Percentiles rank a stretch among this genome's conserved stretches.
Evolutionary conservation across 164 flowering plant species (phyloP).

Genomic region (Stephania japonica): DNA sequence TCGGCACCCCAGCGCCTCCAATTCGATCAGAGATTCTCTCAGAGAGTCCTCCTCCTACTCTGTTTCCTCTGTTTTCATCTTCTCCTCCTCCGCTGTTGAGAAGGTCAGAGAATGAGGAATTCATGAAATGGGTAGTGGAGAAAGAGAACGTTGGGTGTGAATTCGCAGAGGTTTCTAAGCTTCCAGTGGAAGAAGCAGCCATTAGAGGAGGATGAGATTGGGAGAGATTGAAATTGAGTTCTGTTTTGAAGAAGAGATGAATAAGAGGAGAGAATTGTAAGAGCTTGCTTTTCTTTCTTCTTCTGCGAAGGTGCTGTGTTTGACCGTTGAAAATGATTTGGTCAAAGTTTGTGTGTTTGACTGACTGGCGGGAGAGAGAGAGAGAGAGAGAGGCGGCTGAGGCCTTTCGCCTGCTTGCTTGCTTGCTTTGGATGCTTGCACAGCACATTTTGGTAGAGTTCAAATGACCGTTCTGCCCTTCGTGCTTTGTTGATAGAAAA

Average conservation of each 20-base stretch:
- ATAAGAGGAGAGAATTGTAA: neutral
- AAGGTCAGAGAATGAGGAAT: slow-evolving; percentile 25
- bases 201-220: neutral
- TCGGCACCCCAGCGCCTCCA: slow-evolving; percentile 34
- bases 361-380: slow-evolving; percentile 34
- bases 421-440: slow-evolving; percentile 6
- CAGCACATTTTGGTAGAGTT: neutral
- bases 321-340: slow-evolving; percentile 52
- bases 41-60: slow-evolving; percentile 21
- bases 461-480: slow-evolving; percentile 2
- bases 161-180: slow-evolving; percentile 18
- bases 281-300: neutral
- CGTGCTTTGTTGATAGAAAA: too few relatives aligned
- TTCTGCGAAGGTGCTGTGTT: slow-evolving; percentile 37
- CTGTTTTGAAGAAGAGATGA: neutral
- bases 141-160: slow-evolving; percentile 16
- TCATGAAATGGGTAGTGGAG: slow-evolving; percentile 28
- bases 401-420: neutral
- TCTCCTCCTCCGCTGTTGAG: slow-evolving; percentile 17
- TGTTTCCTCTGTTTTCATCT: slow-evolving; percentile 1
- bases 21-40: slow-evolving; percentile 19
- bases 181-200: slow-evolving; percentile 28
- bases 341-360: slow-evolving; percentile 62
- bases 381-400: slow-evolving; percentile 12
- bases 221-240: slow-evolving; percentile 11